Conservation (phyloP, 1,139 yeast genomes). For the Geotrichum bryndzae region DNA sequence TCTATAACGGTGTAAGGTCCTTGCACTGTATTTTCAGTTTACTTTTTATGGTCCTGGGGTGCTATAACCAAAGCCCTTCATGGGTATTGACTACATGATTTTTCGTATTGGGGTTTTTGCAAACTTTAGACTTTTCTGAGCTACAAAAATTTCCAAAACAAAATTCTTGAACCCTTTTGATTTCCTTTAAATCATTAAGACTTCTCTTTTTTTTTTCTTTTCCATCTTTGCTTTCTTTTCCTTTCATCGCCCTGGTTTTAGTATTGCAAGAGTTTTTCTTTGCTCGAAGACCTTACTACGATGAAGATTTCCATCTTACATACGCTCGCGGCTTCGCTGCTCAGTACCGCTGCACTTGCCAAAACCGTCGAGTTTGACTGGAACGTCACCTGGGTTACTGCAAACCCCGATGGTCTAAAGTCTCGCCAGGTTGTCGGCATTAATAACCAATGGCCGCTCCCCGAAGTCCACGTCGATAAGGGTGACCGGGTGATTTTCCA, state of each 20-base stretch:
- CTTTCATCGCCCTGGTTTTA: not conserved
- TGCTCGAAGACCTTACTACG: not conserved
- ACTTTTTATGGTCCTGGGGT: no score
- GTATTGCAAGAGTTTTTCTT: not conserved
- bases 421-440: conserved; percentile 70
- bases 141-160: not conserved
- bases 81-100: not conserved
- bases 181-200: no score
- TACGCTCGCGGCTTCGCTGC: conserved; percentile 3
- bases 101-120: not conserved
- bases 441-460: conserved; percentile 83
- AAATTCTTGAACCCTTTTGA: not conserved
- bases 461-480: conserved; percentile 59
- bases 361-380: conserved; percentile 63
- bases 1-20: no score
- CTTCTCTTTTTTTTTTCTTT: not conserved
- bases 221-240: not conserved
- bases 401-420: conserved; percentile 69
- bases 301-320: not conserved
- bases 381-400: conserved; percentile 64
- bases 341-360: conserved; percentile 38
- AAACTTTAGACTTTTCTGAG: no score
- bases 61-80: not conserved
- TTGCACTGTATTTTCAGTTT: no score
- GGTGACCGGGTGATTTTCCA: conserved; percentile 73